These are phyloP conservation scores for Pinus tabuliformis DNA, from an alignment of 75 land plant species.

Conservation along the genomic window DNA sequence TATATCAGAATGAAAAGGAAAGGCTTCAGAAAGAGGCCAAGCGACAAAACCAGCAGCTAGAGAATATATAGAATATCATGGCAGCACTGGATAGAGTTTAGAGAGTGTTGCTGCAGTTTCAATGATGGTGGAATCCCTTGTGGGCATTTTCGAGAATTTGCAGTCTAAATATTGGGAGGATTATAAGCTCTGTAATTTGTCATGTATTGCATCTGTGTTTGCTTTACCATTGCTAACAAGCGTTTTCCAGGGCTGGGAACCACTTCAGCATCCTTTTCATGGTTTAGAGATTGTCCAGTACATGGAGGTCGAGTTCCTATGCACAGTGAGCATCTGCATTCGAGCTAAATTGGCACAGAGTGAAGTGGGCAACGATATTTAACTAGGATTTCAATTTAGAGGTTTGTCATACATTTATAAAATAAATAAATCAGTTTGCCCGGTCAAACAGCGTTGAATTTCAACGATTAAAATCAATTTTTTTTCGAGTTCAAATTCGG, in stretches of 20 bases:
- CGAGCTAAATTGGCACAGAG: too few species aligned
- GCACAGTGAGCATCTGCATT: too few species aligned
- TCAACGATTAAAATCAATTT: too few species aligned
- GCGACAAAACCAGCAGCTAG: slow-evolving; percentile 60
- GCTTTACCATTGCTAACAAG: slow-evolving; percentile 65
- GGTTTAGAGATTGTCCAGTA: too few species aligned
- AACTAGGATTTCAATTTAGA: too few species aligned
- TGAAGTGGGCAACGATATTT: too few species aligned
- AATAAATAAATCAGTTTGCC: too few species aligned
- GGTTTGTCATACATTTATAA: too few species aligned
- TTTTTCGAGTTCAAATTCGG: too few species aligned
- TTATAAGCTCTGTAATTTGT: slow-evolving; percentile 75
- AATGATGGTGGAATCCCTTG: slow-evolving; percentile 47
- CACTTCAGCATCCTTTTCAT: slow-evolving; percentile 54
- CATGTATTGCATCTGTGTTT: slow-evolving; percentile 74
- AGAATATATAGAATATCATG: slow-evolving; percentile 56
- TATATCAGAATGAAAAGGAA: slow-evolving; percentile 48
- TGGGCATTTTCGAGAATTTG: slow-evolving; percentile 50
- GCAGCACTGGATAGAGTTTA: slow-evolving; percentile 26
- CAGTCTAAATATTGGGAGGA: slow-evolving; percentile 48
- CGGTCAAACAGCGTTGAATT: too few species aligned
- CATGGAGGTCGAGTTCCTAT: too few species aligned
- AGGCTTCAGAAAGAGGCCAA: slow-evolving; percentile 42
- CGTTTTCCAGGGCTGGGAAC: slow-evolving; percentile 92
- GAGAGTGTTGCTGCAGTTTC: too few species aligned